phyloP scores from a whole-genome alignment of 2,329 filamentous ascomycete genomes.

The Malbranchea zuffiana region DNA sequence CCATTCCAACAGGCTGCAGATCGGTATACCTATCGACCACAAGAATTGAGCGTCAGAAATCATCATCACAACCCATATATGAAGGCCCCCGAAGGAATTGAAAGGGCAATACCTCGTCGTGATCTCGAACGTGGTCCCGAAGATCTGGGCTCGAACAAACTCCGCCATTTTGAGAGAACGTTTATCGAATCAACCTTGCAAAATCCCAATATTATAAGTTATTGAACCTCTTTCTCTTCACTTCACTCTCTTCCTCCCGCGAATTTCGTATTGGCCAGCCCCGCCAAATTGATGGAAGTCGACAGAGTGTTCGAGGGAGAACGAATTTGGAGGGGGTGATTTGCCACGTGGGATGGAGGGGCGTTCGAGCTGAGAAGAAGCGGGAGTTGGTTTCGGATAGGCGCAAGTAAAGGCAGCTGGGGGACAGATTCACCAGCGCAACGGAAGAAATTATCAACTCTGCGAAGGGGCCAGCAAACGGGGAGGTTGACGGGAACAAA shows the following conservation, averaged over 20 bases:
- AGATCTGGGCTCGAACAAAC: constrained; percentile 98
- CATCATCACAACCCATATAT: neutral
- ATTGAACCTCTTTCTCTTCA: too few species aligned
- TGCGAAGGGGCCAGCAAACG: neutral
- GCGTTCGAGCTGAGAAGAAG: neutral
- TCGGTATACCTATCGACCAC: constrained; percentile 67
- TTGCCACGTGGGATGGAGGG: neutral
- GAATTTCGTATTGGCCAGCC: too few species aligned
- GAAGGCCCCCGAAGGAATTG: neutral
- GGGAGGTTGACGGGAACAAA: too few species aligned
- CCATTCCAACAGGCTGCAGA: constrained; percentile 97
- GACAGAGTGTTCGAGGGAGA: neutral
- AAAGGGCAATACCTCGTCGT: constrained; percentile 66
- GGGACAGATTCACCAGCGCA: too few species aligned
- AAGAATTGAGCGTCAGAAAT: constrained; percentile 21
- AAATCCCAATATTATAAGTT: too few species aligned
- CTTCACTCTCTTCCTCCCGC: too few species aligned
- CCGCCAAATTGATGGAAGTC: too few species aligned
- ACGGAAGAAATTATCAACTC: neutral
- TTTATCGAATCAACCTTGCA: too few species aligned
- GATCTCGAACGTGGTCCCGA: constrained; percentile 98
- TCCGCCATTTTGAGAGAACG: constrained; percentile 61
- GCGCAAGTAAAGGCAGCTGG: neutral
- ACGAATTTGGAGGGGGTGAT: neutral
- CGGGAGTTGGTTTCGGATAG: neutral